A percentile compares a stretch with the other conserved stretches of the same genome.
These are phyloP conservation scores for Galerina sulciceps DNA, from an alignment of 768 basidiomycete genomes.

Conservation along the genomic window DNA sequence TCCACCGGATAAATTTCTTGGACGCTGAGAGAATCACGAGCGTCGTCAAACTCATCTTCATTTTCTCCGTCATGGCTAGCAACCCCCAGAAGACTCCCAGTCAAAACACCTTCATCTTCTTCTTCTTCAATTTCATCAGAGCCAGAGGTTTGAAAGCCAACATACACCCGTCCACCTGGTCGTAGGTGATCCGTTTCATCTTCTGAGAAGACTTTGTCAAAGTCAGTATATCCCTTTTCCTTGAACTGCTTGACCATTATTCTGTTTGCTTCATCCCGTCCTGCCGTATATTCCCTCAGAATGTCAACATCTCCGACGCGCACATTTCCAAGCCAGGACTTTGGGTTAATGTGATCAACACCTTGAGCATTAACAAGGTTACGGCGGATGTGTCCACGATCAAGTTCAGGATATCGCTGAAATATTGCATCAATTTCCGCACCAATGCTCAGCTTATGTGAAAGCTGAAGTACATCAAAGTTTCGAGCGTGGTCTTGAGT, in stretches of 20 bases:
- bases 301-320: conserved; percentile 17
- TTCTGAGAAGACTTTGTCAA: conserved; percentile 6
- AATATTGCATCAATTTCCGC: conserved; percentile 18
- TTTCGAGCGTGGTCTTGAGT: conserved; percentile 23
- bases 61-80: not conserved
- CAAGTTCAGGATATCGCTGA: conserved; percentile 17
- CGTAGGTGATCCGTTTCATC: conserved; percentile 15
- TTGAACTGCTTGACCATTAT: conserved; percentile 3
- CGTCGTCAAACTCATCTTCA: conserved; percentile 3
- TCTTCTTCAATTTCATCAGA: conserved; percentile 1
- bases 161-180: conserved; percentile 7
- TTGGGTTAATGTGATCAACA: conserved; percentile 28
- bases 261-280: conserved; percentile 2
- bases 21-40: not conserved
- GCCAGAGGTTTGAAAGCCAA: conserved; percentile 1
- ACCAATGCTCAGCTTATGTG: conserved; percentile 20
- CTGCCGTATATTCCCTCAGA: not conserved
- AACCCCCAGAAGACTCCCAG: not conserved
- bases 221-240: not conserved
- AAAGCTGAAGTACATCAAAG: conserved; percentile 18
- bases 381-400: conserved; percentile 11
- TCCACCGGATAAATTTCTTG: not conserved
- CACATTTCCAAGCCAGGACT: conserved; percentile 25
- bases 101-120: not conserved
- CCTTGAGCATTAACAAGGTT: conserved; percentile 5